Evolutionary conservation across 805 yeast species (phyloP), one percentile per base, ranked within the genome.

Genomic region (Nakazawaea wyomingensis): DNA sequence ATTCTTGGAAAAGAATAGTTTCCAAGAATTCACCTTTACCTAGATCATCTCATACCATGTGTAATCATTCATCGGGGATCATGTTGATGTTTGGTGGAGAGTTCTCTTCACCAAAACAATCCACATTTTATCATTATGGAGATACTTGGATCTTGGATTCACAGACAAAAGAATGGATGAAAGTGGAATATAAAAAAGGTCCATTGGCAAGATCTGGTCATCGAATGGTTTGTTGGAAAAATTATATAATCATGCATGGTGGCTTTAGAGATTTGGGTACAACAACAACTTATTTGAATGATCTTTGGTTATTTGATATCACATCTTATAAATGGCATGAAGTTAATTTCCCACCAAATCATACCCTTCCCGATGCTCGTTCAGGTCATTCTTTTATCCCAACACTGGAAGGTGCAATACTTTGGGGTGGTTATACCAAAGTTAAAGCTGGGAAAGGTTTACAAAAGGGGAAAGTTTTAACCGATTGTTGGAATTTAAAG

Each of bases 61-160:
- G 90, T 48, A 82, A 86, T 0, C 98, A 91, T 62, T 96, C 96
- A 1, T 78, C 89, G 2, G 98, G 98, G 9, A 68, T 90, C 2
- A 74, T 87, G 21, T 60, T 91, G 47, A 64, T 91, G 69, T 93
- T 88, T 65, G 99, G 98, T 39, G 99, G 99, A 54, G 99, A 91
- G 63, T 91, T 93, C 54, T 86, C 96, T 1, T 85, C 96, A 13
- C 98, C 98, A 3, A 91, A 91, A 54, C 99, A 91, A 61, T 79
- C 87, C 39, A 88, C 96, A 0, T 91, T 91, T 62, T 93, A 93
- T 60, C 99, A 91, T 62, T 91, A 87, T 60, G 91, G 96, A 14
- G 99, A 91, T 57, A 84, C 96, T 4, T 91, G 99, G 99, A 72
- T 91, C 37, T 67, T 91, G 47, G 98, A 93, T 55, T 76, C 90